Base-by-base conservation (phyloP, 1,284 basidiomycete species). In the Macrocystidia cucumis region DNA sequence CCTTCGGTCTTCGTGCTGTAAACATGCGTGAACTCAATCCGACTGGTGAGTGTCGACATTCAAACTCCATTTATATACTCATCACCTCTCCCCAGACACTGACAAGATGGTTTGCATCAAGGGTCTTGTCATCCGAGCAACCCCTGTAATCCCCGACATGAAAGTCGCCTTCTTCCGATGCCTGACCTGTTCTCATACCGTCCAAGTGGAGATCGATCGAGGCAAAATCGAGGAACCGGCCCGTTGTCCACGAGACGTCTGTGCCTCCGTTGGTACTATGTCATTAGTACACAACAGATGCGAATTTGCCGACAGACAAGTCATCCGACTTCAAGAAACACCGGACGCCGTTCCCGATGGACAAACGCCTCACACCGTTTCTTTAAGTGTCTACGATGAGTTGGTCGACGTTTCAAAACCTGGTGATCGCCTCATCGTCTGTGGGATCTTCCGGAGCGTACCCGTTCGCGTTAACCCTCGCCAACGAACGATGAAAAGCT, bases 81-180 rank as follows among this genome's bases (percentile, higher is more conserved):
- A 20, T 27, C 20, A 44, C 13, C 40, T 27, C 35, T 36, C n/a
- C 35, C 16, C 40, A 93, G 92, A 97, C 52, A 96, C 93, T 44
- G 92, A 97, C 69, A 95, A 97, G 60, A 80, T 98, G 24, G 87
- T 97, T 17, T 85, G 81, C 34, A 83, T 98, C 62, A 97, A 95
- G 55, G 95, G 96, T 35, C 78, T 98, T 4, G 92, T 98, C 46
- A 98, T 98, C 47, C 88, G 96, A 26, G 90, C 92, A 0, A 98
- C 95, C 0, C 91, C 95, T 3, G 86, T 98, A 51, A 98, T 98
- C 39, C 95, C 96, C 2, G 95, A 98, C 60, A 98, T 98, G 96
- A 92, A 91, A 62, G 74, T 79, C 51, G 95, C 93, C 20, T 98
- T 98, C 69, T 98, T 98, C 78, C 87, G 93, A 31, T 98, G 95